Conservation (phyloP, 352 stramenopile species). For the Blastocystis sp. region DNA sequence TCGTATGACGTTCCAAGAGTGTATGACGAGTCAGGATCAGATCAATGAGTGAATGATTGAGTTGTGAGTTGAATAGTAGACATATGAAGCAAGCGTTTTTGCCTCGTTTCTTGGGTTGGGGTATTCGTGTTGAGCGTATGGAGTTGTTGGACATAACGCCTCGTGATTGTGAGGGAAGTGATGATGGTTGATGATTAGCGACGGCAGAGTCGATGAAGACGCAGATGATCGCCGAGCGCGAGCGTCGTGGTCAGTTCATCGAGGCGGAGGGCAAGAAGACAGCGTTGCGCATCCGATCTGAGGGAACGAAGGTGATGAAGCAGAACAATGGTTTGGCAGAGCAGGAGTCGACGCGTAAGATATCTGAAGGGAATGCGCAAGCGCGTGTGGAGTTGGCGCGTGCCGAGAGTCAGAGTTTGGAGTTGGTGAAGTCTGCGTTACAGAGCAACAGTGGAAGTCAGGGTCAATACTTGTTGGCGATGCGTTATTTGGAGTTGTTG, state of each 20-base stretch:
- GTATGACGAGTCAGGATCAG: slow-evolving; percentile 71
- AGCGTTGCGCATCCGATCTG: slow-evolving; percentile 71
- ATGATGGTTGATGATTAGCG: neutral
- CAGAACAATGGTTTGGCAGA: slow-evolving; percentile 74
- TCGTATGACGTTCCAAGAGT: slow-evolving; percentile 73
- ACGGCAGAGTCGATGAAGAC: slow-evolving; percentile 73
- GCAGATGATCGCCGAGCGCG: slow-evolving; percentile 74
- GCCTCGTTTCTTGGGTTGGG: slow-evolving; percentile 72
- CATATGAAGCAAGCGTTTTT: slow-evolving; percentile 73
- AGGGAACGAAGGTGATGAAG: slow-evolving; percentile 73
- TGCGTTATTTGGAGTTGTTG: slow-evolving; percentile 72
- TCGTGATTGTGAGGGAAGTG: slow-evolving; percentile 12
- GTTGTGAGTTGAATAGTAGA: slow-evolving; percentile 21
- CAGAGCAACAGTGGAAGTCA: slow-evolving; percentile 39
- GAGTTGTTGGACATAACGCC: slow-evolving; percentile 73
- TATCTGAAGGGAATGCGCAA: slow-evolving; percentile 71
- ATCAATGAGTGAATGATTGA: slow-evolving; percentile 71
- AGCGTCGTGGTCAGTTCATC: slow-evolving; percentile 73
- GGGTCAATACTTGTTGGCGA: slow-evolving; percentile 71
- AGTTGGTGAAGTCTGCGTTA: slow-evolving; percentile 55
- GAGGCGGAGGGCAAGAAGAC: slow-evolving; percentile 73
- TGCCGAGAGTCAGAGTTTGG: slow-evolving; percentile 71
- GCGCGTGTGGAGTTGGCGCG: slow-evolving; percentile 72
- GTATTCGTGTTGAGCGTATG: slow-evolving; percentile 73
- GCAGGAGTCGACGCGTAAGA: slow-evolving; percentile 73